phyloP scores from a whole-genome alignment of 768 basidiomycete genomes.

The Rhizopogon vinicolor region DNA sequence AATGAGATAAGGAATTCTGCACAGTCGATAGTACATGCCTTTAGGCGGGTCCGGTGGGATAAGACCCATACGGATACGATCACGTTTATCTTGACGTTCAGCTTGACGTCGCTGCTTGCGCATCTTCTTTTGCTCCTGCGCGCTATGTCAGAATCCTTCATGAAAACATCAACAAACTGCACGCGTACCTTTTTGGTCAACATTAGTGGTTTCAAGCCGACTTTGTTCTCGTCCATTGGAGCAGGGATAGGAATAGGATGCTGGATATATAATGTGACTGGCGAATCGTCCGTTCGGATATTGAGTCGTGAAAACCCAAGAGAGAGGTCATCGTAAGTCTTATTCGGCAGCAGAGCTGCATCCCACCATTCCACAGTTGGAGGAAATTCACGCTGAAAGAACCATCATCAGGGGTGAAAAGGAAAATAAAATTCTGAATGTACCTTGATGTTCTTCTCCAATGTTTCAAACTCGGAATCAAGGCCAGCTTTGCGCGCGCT shows the following conservation, averaged over 20 bases:
- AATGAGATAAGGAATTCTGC: neutral
- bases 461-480: conserved; percentile 86
- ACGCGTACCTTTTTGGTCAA: conserved; percentile 74
- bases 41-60: conserved; percentile 94
- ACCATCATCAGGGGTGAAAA: neutral
- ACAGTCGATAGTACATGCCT: conserved; percentile 41
- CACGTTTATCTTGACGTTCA: conserved; percentile 91
- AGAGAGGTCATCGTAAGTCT: conserved; percentile 72
- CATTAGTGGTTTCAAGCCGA: conserved; percentile 80
- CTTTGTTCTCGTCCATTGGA: conserved; percentile 79
- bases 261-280: conserved; percentile 88
- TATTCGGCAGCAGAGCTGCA: conserved; percentile 72
- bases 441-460: conserved; percentile 88
- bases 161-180: conserved; percentile 11
- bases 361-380: conserved; percentile 99
- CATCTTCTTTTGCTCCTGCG: conserved; percentile 93
- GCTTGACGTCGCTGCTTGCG: conserved; percentile 82
- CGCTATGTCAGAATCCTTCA: neutral
- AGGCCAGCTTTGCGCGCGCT: conserved; percentile 90
- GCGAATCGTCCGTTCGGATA: conserved; percentile 62
- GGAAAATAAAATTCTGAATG: conserved; percentile 12
- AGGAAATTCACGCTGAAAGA: conserved; percentile 70
- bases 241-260: conserved; percentile 97
- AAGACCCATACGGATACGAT: conserved; percentile 93
- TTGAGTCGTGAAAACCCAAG: conserved; percentile 54